A percentile compares a stretch with the other conserved stretches of the same genome.
phyloP scores from a whole-genome alignment of 2,329 filamentous ascomycete genomes.

The Colletotrichum graminicola region DNA sequence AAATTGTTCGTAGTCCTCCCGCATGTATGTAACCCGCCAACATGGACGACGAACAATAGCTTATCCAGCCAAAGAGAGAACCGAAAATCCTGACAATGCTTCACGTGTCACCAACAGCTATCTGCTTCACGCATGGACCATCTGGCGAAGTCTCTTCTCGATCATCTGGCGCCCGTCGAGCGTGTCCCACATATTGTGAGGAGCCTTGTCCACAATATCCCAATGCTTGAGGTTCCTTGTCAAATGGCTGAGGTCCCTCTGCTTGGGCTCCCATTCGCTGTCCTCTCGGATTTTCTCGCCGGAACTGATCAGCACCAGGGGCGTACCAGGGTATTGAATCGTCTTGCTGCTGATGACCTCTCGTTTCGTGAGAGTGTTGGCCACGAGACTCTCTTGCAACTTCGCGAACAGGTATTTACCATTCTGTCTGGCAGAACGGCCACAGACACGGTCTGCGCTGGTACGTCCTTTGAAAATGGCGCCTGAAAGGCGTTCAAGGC shows the following conservation, averaged over 20 bases:
- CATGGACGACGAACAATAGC: not conserved
- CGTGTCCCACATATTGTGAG: slow-evolving; percentile 88
- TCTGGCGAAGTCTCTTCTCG: slow-evolving; percentile 80
- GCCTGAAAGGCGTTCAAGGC: slow-evolving; percentile 82
- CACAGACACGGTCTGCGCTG: slow-evolving; percentile 87
- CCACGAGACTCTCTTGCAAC: slow-evolving; percentile 92
- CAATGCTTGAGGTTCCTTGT: slow-evolving; percentile 84
- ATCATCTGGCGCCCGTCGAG: slow-evolving; percentile 78
- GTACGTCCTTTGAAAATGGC: slow-evolving; percentile 86
- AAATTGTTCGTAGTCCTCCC: not conserved
- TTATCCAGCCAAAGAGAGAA: slow-evolving; percentile 3
- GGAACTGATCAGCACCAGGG: slow-evolving; percentile 85
- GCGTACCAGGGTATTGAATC: slow-evolving; percentile 82
- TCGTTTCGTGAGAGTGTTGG: slow-evolving; percentile 83
- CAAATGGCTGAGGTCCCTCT: slow-evolving; percentile 84
- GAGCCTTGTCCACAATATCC: slow-evolving; percentile 88
- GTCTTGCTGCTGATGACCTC: slow-evolving; percentile 83
- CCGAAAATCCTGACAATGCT: not conserved
- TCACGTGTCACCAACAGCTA: not conserved
- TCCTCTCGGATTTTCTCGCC: slow-evolving; percentile 77
- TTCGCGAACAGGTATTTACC: slow-evolving; percentile 91
- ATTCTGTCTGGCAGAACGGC: slow-evolving; percentile 80
- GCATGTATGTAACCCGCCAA: slow-evolving; percentile 2
- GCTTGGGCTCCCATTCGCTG: slow-evolving; percentile 83
- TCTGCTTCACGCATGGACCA: slow-evolving; percentile 61